A percentile compares a stretch with the other conserved stretches of the same genome.
phyloP scores from a whole-genome alignment of 805 yeast genomes.

The Cyberlindnera samutprakarnensis region DNA sequence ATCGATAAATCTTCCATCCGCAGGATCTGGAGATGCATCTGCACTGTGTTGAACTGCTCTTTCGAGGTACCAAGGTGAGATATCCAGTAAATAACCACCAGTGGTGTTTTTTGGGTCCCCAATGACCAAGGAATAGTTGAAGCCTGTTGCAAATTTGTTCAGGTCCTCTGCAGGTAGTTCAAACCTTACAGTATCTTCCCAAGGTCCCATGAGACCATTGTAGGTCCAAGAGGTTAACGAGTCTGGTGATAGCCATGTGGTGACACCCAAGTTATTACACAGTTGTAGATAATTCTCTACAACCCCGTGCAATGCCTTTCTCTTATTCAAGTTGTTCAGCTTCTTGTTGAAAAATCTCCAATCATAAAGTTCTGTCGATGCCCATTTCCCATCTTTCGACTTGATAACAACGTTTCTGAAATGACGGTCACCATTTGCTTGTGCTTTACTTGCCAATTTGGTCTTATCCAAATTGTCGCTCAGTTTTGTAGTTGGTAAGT shows the following conservation, averaged over 20 bases:
- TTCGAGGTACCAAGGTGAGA: slow-evolving; percentile 42
- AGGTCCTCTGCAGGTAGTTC: slow-evolving; percentile 45
- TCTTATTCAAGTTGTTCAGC: slow-evolving; percentile 28
- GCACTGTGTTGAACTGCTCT: slow-evolving; percentile 41
- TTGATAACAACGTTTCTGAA: slow-evolving; percentile 25
- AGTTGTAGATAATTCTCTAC: slow-evolving; percentile 40
- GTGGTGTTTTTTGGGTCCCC: slow-evolving; percentile 38
- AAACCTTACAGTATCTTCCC: slow-evolving; percentile 44
- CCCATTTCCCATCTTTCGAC: slow-evolving; percentile 27
- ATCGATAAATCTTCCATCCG: slow-evolving; percentile 54
- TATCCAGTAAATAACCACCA: slow-evolving; percentile 39
- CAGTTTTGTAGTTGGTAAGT: slow-evolving; percentile 21
- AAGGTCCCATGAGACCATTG: slow-evolving; percentile 44
- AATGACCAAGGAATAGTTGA: slow-evolving; percentile 38
- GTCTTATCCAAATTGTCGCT: no score
- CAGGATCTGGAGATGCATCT: slow-evolving; percentile 33
- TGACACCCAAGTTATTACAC: slow-evolving; percentile 32
- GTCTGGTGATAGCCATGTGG: slow-evolving; percentile 43
- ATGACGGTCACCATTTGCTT: slow-evolving; percentile 23
- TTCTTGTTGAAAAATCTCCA: slow-evolving; percentile 56
- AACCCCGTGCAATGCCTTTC: slow-evolving; percentile 39
- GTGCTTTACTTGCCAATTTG: slow-evolving; percentile 25
- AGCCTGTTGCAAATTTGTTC: slow-evolving; percentile 35
- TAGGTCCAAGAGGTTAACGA: slow-evolving; percentile 41
- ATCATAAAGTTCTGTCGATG: slow-evolving; percentile 41